Evolutionary conservation across 768 basidiomycete genomes (phyloP).

Genomic region (Lactarius hatsudake): DNA sequence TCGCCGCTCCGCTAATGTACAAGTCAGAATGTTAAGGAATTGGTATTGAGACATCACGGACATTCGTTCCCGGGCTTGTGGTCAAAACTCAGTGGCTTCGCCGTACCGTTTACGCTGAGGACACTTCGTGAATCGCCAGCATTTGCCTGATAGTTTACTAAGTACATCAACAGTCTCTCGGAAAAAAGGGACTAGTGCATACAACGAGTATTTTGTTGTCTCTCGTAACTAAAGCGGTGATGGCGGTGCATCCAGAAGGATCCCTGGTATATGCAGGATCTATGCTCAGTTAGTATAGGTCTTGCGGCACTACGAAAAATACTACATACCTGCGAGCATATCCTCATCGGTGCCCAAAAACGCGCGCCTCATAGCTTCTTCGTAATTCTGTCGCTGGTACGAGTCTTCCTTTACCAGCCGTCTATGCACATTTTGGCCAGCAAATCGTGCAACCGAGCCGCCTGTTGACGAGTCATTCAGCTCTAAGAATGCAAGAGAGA

Average conservation of each 20-base stretch:
- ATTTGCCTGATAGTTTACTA: slow-evolving; percentile 66
- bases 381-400: slow-evolving; percentile 69
- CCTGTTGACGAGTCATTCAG: slow-evolving; percentile 44
- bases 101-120: slow-evolving; percentile 78
- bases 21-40: slow-evolving; percentile 15
- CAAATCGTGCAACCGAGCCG: slow-evolving; percentile 79
- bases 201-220: slow-evolving; percentile 81
- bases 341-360: slow-evolving; percentile 96
- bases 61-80: slow-evolving; percentile 92
- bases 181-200: slow-evolving; percentile 34
- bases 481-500: slow-evolving; percentile 17
- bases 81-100: slow-evolving; percentile 86
- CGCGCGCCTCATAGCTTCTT: slow-evolving; percentile 76
- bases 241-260: slow-evolving; percentile 95
- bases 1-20: slow-evolving; percentile 64
- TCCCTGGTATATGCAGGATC: slow-evolving; percentile 87
- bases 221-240: slow-evolving; percentile 77
- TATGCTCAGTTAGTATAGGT: slow-evolving; percentile 32
- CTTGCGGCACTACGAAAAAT: not conserved
- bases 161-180: slow-evolving; percentile 1
- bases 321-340: slow-evolving; percentile 68
- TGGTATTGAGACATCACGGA: slow-evolving; percentile 37
- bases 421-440: slow-evolving; percentile 80
- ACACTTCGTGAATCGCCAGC: slow-evolving; percentile 96
- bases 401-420: slow-evolving; percentile 69